Percentiles rank a stretch among this genome's conserved stretches.
phyloP scores from a whole-genome alignment of 78 protist species.

The Dictyostelium discoideum region DNA sequence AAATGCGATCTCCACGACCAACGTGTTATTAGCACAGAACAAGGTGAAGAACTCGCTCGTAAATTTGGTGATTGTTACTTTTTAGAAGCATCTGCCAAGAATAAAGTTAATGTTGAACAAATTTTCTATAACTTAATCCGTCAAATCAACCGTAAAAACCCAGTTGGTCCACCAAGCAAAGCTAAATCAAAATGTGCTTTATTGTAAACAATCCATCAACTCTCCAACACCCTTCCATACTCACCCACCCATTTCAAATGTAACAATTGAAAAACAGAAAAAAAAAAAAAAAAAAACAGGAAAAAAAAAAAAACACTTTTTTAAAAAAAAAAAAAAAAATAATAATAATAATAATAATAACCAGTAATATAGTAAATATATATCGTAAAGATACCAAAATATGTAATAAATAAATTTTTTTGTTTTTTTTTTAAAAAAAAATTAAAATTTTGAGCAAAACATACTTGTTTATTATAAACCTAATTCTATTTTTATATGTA shows the following conservation, averaged over 20 bases:
- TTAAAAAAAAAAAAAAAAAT: neutral
- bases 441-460: neutral
- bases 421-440: neutral
- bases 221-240: neutral
- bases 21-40: slow-evolving; percentile 86
- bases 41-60: slow-evolving; percentile 84
- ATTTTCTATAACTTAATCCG: slow-evolving; percentile 88
- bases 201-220: slow-evolving; percentile 44
- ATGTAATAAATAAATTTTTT: neutral
- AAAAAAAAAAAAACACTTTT: neutral
- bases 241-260: neutral
- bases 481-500: too few relatives aligned
- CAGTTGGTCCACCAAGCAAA: slow-evolving; percentile 61
- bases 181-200: slow-evolving; percentile 47
- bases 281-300: neutral
- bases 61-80: slow-evolving; percentile 79
- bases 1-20: slow-evolving; percentile 93
- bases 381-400: neutral
- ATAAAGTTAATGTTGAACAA: slow-evolving; percentile 85
- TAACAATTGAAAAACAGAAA: neutral
- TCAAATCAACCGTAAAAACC: slow-evolving; percentile 87
- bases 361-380: neutral
- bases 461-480: too few relatives aligned
- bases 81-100: slow-evolving; percentile 91
- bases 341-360: neutral